A percentile compares a stretch with the other conserved stretches of the same genome.
These are phyloP conservation scores for Candida succiphila DNA, from an alignment of 805 yeast genomes.

Conservation along the genomic window DNA sequence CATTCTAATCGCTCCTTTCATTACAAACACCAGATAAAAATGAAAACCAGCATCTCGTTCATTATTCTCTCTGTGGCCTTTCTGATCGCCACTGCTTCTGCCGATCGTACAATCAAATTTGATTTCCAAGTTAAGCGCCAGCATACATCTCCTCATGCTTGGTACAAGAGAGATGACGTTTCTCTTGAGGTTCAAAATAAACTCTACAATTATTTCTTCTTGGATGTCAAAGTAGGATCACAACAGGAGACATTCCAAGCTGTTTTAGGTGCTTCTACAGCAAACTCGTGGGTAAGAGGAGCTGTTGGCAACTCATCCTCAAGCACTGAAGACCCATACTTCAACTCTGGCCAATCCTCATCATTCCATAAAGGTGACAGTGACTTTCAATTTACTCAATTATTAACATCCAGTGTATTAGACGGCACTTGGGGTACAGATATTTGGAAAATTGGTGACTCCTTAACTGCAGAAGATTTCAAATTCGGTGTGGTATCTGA, in stretches of 20 bases:
- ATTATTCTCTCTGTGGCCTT: too few relatives aligned
- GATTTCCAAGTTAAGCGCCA: too few relatives aligned
- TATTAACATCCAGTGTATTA: constrained; percentile 5
- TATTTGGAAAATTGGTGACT: constrained; percentile 5
- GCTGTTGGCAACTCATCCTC: not conserved
- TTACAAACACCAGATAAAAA: too few relatives aligned
- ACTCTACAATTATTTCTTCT: constrained; percentile 10
- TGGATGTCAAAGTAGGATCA: constrained; percentile 17
- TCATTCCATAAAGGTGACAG: constrained; percentile 4
- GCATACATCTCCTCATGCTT: not conserved
- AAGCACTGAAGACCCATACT: constrained; percentile 1
- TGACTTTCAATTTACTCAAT: constrained; percentile 6
- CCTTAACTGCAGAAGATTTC: constrained; percentile 4
- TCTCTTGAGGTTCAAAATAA: constrained; percentile 8
- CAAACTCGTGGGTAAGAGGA: constrained; percentile 20
- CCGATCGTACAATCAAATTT: too few relatives aligned
- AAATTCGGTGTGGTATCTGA: constrained; percentile 11
- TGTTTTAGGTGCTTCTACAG: constrained; percentile 21
- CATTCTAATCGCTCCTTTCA: too few relatives aligned
- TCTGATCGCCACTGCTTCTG: too few relatives aligned
- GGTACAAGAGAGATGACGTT: constrained; percentile 6
- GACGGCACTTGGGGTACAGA: constrained; percentile 8
- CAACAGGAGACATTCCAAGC: constrained; percentile 13
- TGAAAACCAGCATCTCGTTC: too few relatives aligned
- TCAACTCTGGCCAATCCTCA: constrained; percentile 5